Conservation (phyloP, 352 stramenopile species). For the Blastocystis sp. region DNA sequence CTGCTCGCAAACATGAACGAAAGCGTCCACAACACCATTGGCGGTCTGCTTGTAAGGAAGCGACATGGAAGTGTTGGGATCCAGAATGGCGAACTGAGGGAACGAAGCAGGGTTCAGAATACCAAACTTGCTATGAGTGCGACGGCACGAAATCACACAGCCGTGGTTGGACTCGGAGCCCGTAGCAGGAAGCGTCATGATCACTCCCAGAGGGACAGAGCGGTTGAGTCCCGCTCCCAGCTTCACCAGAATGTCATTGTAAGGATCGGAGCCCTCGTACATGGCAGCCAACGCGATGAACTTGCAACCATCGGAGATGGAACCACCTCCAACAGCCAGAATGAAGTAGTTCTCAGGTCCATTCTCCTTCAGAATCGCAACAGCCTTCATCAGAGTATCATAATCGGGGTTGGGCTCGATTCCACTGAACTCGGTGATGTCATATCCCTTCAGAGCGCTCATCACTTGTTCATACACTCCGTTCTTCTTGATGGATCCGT, state of each 20-base stretch:
- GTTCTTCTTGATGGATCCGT: conserved; percentile 47
- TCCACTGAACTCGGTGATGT: conserved; percentile 50
- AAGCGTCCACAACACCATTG: conserved; percentile 42
- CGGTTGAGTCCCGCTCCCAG: background rate
- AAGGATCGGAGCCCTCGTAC: background rate
- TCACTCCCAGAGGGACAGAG: background rate
- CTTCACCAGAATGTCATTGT: background rate
- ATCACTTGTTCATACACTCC: conserved; percentile 56
- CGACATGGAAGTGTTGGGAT: conserved; percentile 35
- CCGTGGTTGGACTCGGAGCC: conserved; percentile 23
- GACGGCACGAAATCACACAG: background rate
- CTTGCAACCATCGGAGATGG: conserved; percentile 30
- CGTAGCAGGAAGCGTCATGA: conserved; percentile 52
- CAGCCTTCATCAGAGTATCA: conserved; percentile 55
- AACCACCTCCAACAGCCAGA: conserved; percentile 51
- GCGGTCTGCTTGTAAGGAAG: conserved; percentile 29
- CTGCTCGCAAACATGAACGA: conserved; percentile 52
- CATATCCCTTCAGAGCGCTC: conserved; percentile 43
- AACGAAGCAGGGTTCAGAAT: background rate
- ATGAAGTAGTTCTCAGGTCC: background rate
- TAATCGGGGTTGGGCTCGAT: conserved; percentile 53
- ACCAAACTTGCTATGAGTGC: background rate
- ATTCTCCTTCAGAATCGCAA: background rate
- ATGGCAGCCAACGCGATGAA: background rate
- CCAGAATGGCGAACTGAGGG: conserved; percentile 12